Evolutionary conservation across 23 red algal genomes (phyloP).

Genomic region (Gracilaria vermiculophylla): DNA sequence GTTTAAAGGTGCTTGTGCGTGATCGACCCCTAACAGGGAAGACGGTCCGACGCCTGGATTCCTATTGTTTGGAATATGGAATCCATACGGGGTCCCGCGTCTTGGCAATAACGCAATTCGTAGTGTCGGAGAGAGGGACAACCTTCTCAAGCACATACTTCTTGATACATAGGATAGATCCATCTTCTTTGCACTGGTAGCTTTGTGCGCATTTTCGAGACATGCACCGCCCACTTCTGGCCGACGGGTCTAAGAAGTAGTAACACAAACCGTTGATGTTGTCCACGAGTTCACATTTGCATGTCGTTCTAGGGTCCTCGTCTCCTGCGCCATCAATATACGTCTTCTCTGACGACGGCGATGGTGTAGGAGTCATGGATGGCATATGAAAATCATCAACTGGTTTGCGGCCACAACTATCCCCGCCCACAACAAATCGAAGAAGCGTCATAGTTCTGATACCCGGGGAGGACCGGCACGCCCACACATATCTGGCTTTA

Average conservation of each 20-base stretch:
- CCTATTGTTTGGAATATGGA: not conserved
- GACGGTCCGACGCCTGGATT: not conserved
- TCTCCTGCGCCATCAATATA: not conserved
- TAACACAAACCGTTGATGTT: not conserved
- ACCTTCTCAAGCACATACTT: constrained; percentile 16
- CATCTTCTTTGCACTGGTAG: constrained; percentile 3
- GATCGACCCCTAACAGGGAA: not conserved
- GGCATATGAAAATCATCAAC: not conserved
- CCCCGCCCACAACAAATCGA: constrained; percentile 14
- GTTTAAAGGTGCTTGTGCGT: not conserved
- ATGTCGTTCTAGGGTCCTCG: not conserved
- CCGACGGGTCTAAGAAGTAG: not conserved
- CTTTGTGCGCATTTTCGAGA: not conserved
- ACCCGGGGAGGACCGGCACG: not conserved
- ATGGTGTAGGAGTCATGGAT: not conserved
- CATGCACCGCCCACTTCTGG: not conserved
- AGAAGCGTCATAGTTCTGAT: constrained; percentile 6
- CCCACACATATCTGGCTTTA: constrained; percentile 5
- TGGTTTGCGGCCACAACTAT: not conserved
- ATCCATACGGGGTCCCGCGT: not conserved
- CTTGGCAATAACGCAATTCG: not conserved
- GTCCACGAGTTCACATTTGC: not conserved
- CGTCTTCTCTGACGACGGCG: not conserved
- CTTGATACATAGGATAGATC: constrained; percentile 7
- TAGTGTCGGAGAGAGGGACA: not conserved